Conservation (phyloP, 2,329 filamentous ascomycete species). For the Coccinonectria pachysandricola region DNA sequence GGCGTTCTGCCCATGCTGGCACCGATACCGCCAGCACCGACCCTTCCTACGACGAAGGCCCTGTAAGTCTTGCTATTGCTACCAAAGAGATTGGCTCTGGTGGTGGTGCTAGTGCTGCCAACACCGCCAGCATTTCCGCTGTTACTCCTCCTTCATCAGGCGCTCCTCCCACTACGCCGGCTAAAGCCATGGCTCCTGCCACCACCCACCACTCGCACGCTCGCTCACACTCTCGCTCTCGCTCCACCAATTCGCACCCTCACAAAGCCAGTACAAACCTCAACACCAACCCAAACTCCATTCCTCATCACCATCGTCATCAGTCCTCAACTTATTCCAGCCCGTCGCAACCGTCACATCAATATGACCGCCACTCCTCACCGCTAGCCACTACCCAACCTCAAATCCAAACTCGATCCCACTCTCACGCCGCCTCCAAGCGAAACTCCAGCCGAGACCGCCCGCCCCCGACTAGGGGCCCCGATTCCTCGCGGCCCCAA, state of each 20-base stretch:
- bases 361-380: conserved; percentile 64
- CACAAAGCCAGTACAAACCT: conserved; percentile 13
- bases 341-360: conserved; percentile 35
- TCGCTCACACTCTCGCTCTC: conserved; percentile 14
- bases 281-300: conserved; percentile 18
- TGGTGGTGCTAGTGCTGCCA: no score
- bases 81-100: no score
- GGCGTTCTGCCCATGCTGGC: no score
- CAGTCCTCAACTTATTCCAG: conserved; percentile 29
- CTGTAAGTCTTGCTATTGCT: no score
- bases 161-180: conserved; percentile 7
- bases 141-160: conserved; percentile 14
- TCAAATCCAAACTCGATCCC: no score
- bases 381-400: conserved; percentile 48
- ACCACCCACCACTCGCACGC: conserved; percentile 13
- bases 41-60: no score
- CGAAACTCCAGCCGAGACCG: conserved; percentile 57
- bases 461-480: conserved; percentile 40
- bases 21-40: no score
- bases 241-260: conserved; percentile 7
- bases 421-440: no score
- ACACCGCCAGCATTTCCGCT: conserved; percentile 17
- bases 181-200: conserved; percentile 5
- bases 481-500: conserved; percentile 36
- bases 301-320: conserved; percentile 26